These are phyloP conservation scores for Trichosporon sp. DNA, from an alignment of 1,284 basidiomycete genomes.

Conservation along the genomic window DNA sequence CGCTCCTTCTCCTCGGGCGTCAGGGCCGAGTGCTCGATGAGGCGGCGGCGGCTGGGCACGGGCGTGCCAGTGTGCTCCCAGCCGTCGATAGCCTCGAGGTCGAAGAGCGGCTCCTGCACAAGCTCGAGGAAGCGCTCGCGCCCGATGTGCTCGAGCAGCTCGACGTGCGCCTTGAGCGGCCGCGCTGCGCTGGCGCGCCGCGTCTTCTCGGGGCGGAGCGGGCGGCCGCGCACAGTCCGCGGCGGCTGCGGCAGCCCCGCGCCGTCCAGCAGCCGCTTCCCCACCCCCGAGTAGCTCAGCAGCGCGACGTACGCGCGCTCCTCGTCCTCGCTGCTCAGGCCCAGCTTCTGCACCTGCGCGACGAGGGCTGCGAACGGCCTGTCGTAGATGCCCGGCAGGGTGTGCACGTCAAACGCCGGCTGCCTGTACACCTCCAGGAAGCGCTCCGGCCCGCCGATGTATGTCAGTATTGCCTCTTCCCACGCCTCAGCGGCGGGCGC, in stretches of 20 bases:
- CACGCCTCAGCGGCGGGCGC: not conserved
- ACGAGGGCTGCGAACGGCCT: not conserved
- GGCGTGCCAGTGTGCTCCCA: not conserved
- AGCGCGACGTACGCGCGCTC: not conserved
- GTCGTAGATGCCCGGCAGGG: not conserved
- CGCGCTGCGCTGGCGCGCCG: not conserved
- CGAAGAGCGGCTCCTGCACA: not conserved
- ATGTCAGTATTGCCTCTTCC: not conserved
- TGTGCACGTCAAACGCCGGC: not conserved
- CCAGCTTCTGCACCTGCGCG: not conserved
- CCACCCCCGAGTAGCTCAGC: not conserved
- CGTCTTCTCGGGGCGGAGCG: not conserved
- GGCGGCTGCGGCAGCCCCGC: not conserved
- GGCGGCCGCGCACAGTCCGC: not conserved
- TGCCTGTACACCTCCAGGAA: not conserved
- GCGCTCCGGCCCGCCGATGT: not conserved
- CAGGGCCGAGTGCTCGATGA: not conserved
- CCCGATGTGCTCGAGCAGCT: not conserved
- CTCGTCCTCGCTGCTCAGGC: not conserved
- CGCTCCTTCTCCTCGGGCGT: not conserved
- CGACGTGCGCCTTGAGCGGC: not conserved
- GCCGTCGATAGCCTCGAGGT: not conserved
- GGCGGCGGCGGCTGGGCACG: not conserved
- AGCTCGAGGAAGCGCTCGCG: not conserved
- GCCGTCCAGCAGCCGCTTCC: not conserved